A percentile compares a stretch with the other conserved stretches of the same genome.
phyloP scores from a whole-genome alignment of 192 early-diverging fungal species.

The Phlyctochytrium bullatum region DNA sequence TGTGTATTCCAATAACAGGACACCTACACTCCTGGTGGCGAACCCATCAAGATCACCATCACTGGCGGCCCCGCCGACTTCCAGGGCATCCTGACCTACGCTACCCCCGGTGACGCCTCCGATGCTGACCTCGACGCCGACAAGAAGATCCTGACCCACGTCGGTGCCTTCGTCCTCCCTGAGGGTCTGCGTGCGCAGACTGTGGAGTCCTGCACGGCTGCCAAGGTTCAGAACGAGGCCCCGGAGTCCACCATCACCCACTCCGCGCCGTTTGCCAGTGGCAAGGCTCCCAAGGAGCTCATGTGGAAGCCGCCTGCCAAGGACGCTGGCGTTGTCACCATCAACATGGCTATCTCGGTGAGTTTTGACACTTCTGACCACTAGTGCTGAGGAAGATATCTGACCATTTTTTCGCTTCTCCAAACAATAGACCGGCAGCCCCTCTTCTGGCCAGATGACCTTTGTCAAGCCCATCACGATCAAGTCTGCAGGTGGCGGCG shows the following conservation, averaged over 20 bases:
- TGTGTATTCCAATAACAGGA: not conserved
- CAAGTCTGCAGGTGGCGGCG: not conserved
- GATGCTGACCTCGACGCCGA: conserved; percentile 19
- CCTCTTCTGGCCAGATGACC: not conserved
- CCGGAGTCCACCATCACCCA: conserved; percentile 37
- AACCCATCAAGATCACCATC: conserved; percentile 16
- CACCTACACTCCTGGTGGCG: conserved; percentile 23
- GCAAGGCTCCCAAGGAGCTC: not conserved
- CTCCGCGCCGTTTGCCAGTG: not conserved
- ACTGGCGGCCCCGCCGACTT: not conserved
- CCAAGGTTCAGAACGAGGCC: conserved; percentile 23
- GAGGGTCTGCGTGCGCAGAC: conserved; percentile 37
- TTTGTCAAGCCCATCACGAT: not conserved
- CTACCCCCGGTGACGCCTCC: conserved; percentile 17
- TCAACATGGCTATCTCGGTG: conserved; percentile 17
- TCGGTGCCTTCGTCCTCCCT: conserved; percentile 16
- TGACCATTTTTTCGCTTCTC: not conserved
- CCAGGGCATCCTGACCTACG: conserved; percentile 32
- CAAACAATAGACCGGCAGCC: not conserved
- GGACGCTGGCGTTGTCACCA: conserved; percentile 7
- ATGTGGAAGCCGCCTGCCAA: conserved; percentile 20
- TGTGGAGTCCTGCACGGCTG: conserved; percentile 24
- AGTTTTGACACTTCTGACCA: not conserved
- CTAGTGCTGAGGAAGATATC: not conserved
- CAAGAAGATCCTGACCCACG: not conserved